These are phyloP conservation scores for Calvatia gigantea DNA, from an alignment of 768 basidiomycete species.

Conservation along the genomic window DNA sequence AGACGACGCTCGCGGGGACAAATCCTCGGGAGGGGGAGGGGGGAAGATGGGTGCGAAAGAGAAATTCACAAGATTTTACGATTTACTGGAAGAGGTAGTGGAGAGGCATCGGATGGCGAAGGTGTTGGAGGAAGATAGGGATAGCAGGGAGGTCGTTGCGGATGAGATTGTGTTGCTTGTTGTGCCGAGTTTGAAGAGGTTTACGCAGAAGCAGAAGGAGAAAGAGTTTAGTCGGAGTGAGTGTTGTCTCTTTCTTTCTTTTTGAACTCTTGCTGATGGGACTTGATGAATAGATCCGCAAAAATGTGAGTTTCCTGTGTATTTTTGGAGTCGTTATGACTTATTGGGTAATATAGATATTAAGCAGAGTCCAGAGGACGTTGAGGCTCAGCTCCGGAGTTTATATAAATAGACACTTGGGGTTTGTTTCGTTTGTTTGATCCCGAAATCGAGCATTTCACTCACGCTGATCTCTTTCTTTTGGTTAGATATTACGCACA, in stretches of 20 bases:
- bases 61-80: conserved; percentile 80
- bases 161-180: conserved; percentile 79
- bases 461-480: too few species aligned
- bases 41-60: conserved; percentile 66
- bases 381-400: conserved; percentile 63
- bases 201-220: conserved; percentile 70
- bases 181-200: conserved; percentile 69
- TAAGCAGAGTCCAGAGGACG: conserved; percentile 71
- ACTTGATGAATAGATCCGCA: conserved; percentile 48
- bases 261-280: neutral
- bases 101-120: conserved; percentile 70
- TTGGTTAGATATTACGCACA: too few species aligned
- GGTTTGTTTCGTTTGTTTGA: neutral
- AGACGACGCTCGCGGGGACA: conserved; percentile 45
- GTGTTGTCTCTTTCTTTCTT: conserved; percentile 18
- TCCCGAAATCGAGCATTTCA: too few species aligned
- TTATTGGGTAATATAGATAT: conserved; percentile 51
- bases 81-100: conserved; percentile 72
- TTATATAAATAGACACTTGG: conserved; percentile 40
- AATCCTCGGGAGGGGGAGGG: too few species aligned
- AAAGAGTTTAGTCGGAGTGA: conserved; percentile 86
- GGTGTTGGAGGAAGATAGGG: conserved; percentile 69
- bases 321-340: conserved; percentile 6
- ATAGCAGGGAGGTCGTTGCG: conserved; percentile 52
- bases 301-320: conserved; percentile 48